phyloP scores from a whole-genome alignment of 2,329 filamentous ascomycete genomes.

The Lomentospora prolificans region DNA sequence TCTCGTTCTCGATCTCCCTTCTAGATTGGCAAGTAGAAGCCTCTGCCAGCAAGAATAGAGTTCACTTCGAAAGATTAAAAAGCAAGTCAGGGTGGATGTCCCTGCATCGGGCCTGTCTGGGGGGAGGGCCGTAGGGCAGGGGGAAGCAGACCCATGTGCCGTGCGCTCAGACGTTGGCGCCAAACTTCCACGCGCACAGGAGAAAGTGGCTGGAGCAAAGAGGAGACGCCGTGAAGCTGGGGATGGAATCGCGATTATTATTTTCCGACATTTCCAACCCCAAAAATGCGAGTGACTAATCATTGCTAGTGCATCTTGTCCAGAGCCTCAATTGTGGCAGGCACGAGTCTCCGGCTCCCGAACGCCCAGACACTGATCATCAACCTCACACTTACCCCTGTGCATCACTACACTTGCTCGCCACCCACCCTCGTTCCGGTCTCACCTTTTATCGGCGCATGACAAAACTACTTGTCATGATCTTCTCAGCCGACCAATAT shows the following conservation, averaged over 20 bases:
- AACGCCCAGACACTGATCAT: slow-evolving; percentile 1
- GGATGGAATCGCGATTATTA: not conserved
- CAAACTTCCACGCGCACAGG: not conserved
- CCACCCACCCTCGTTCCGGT: slow-evolving; percentile 6
- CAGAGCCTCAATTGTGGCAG: not conserved
- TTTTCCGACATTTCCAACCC: no score
- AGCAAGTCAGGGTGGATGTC: not conserved
- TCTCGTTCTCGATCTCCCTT: not conserved
- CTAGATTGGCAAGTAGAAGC: not conserved
- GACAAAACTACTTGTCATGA: not conserved
- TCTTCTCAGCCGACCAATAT: not conserved
- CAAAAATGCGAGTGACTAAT: not conserved
- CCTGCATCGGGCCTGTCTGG: not conserved
- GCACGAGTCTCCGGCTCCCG: not conserved
- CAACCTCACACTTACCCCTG: slow-evolving; percentile 9
- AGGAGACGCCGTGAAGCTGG: not conserved
- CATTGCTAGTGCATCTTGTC: not conserved
- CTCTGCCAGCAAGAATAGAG: not conserved
- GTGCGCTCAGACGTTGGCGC: not conserved
- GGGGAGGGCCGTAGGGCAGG: not conserved
- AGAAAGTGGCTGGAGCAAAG: not conserved
- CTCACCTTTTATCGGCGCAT: slow-evolving; percentile 6
- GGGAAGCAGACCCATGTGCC: not conserved
- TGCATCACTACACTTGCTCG: not conserved
- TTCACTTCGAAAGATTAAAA: not conserved